phyloP scores from a whole-genome alignment of 768 basidiomycete species.

The Termitomyces eurrhizus region DNA sequence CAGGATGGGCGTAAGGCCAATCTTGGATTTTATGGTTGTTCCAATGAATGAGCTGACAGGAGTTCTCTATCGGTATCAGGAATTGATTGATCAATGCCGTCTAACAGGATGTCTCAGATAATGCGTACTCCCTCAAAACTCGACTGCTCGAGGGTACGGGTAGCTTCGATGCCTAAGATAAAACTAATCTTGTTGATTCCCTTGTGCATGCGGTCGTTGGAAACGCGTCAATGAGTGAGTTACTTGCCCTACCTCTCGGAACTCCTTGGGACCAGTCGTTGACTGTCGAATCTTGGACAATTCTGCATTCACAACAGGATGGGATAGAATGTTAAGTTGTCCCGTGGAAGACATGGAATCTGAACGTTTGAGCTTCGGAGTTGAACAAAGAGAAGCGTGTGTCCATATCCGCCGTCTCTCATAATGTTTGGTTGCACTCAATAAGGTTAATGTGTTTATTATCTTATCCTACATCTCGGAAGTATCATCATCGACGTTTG shows the following conservation, averaged over 20 bases:
- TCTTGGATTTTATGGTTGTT: slow-evolving; percentile 63
- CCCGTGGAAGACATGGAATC: slow-evolving; percentile 21
- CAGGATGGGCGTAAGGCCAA: slow-evolving; percentile 89
- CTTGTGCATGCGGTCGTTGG: slow-evolving; percentile 30
- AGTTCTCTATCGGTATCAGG: slow-evolving; percentile 48
- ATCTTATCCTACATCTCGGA: slow-evolving; percentile 10
- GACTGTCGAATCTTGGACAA: slow-evolving; percentile 65
- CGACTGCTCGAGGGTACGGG: slow-evolving; percentile 59
- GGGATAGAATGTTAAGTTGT: slow-evolving; percentile 50
- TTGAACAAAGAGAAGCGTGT: not conserved
- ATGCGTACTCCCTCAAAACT: slow-evolving; percentile 59
- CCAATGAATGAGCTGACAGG: slow-evolving; percentile 82
- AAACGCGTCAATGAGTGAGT: not conserved
- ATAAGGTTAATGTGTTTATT: slow-evolving; percentile 5
- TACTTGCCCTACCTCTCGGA: slow-evolving; percentile 57
- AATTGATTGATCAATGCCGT: not conserved
- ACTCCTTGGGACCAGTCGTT: slow-evolving; percentile 65
- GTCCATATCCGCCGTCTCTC: not conserved
- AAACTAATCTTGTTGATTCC: slow-evolving; percentile 72
- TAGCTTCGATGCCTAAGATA: slow-evolving; percentile 82
- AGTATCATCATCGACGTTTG: slow-evolving; percentile 59
- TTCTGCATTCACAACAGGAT: slow-evolving; percentile 72
- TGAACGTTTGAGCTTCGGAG: not conserved
- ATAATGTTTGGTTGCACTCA: not conserved
- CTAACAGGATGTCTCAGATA: not conserved